Evolutionary conservation across 768 basidiomycete species (phyloP), one percentile per base, ranked within the genome.

Genomic region (Leccinum fibrillosum): DNA sequence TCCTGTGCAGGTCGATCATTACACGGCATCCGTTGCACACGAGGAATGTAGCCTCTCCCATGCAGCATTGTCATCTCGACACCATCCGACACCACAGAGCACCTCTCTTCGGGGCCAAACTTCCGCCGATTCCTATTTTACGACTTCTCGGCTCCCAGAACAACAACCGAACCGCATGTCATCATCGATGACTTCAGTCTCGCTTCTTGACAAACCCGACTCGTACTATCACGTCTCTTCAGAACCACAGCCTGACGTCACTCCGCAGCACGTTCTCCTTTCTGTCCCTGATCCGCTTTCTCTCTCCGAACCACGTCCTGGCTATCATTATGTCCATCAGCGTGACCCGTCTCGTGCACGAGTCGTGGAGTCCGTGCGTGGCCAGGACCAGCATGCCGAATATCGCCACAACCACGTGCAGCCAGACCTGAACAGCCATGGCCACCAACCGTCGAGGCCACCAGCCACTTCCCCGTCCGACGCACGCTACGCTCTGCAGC

Each of bases 1-100:
- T 73, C 69, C 67, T 72, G 70, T 72, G 57, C 68, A 70, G 52
- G 72, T 67, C 62, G 72, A 74, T 70, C 72, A 72, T 64, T 70
- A 73, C 59, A 54, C 69, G 55, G 30, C 67, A 55, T 55, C 72
- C 59, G 47, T 65, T 56, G 19, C 56, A 72, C 70, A 70, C 68
- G 69, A 69, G 70, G 70, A 63, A 56, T 37, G 62, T 49, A 57
- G 55, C 69, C 66, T 67, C 56, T 63, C 69, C 34, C 69, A 69
- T 57, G 52, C 64, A 57, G 66, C 69, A 52, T 55, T 69, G 60
- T 25, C 64, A 34, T 42, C 60, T 49, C 58, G 57, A 54, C 66
- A 51, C 62, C 68, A 62, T 26, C 59, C 61, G 39, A 57, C 65
- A 57, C 55, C 67, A 44, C 60, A 55, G 26, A 42, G 30, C 53